Evolutionary conservation across 2,329 filamentous ascomycete species (phyloP).

Genomic region (Neonectria neomacrospora): DNA sequence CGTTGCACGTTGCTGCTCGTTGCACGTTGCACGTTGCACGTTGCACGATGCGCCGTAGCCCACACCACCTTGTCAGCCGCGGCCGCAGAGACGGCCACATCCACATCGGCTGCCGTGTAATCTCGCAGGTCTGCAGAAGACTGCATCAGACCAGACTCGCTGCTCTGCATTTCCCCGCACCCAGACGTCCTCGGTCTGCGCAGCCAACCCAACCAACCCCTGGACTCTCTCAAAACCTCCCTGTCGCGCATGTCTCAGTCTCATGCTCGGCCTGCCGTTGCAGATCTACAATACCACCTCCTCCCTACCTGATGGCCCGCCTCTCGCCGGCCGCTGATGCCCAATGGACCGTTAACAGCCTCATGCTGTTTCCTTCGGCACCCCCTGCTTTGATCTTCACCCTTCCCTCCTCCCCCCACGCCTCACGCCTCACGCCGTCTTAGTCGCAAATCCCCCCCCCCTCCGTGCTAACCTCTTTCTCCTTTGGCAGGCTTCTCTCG

Average conservation of each 20-base stretch:
- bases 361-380: slow-evolving; percentile 34
- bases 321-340: slow-evolving; percentile 24
- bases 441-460: slow-evolving; percentile 30
- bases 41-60: not conserved
- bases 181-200: slow-evolving; percentile 20
- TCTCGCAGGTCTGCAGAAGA: slow-evolving; percentile 38
- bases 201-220: slow-evolving; percentile 21
- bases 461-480: slow-evolving; percentile 44
- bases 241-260: slow-evolving; percentile 23
- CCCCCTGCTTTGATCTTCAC: slow-evolving; percentile 15
- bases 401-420: slow-evolving; percentile 30
- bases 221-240: slow-evolving; percentile 14
- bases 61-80: slow-evolving; percentile 35
- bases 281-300: slow-evolving; percentile 38
- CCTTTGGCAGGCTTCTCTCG: slow-evolving; percentile 64
- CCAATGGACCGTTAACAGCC: slow-evolving; percentile 37
- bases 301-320: slow-evolving; percentile 13
- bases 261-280: slow-evolving; percentile 23
- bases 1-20: not conserved
- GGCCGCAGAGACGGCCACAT: slow-evolving; percentile 1
- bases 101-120: slow-evolving; percentile 38
- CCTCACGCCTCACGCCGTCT: slow-evolving; percentile 21
- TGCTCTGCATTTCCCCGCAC: slow-evolving; percentile 40
- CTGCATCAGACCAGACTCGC: slow-evolving; percentile 20
- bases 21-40: not conserved